Evolutionary conservation across 352 stramenopile species (phyloP), one percentile per base, ranked within the genome.

Genomic region (Phytophthora palmivora): DNA sequence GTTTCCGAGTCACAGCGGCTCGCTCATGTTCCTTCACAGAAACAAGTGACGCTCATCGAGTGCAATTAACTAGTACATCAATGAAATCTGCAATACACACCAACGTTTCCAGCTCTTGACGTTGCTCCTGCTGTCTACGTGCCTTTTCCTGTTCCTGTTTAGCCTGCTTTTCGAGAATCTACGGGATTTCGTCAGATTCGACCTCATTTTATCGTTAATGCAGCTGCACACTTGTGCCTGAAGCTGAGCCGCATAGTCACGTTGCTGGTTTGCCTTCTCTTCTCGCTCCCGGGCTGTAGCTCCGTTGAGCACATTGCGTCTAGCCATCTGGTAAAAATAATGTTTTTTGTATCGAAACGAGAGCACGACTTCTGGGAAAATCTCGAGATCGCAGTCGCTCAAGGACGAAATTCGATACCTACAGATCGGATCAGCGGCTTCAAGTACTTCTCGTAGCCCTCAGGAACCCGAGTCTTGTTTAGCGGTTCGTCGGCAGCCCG

Each of bases 221-320:
- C 18, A n/a, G 48, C 18, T 14, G 16, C 30, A 37, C 19, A 87
- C 77, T 61, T 91, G 82, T 46, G 88, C 68, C 51, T 91, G 82
- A 21, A 91, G 71, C 59, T 87, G 73, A 33, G 79, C 82, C 16
- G 82, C 82, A 43, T 91, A 91, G 63, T 85, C 78, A 19, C 79
- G 64, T 55, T 91, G 82, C 47, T 88, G 79, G 32, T 59, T 77
- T 21, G 63, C 49, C 16, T 68, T 77, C 51, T 82, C 69, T 58
- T 91, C 75, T 16, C 79, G 77, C 70, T 88, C 76, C 62, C 59
- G 78, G 6, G 71, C 58, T 21, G 62, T 71, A 33, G 72, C 60
- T 8, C 77, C 73, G 4, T 72, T 74, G 28, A 90, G 63, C 41
- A 76, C 59, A 38, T 58, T 79, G 58, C 77, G 67, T 11, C 79